Base-by-base conservation (phyloP, 805 yeast species). In the Candida dajiaensis region DNA sequence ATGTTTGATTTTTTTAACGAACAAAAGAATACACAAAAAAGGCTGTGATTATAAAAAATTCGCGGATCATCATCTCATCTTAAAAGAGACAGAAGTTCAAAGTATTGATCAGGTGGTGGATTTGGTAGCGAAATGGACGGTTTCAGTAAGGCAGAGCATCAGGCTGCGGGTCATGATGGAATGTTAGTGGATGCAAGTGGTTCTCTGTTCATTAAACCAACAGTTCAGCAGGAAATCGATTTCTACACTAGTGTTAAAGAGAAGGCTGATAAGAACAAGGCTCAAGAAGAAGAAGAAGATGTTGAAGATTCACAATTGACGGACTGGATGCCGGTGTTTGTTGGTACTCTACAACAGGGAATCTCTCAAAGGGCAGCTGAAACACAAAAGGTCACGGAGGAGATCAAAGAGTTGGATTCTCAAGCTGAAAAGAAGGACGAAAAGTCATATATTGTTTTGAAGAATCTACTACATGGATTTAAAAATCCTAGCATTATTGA, bases 101-200 rank as follows among this genome's bases (percentile, higher is more conserved):
- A n/a, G n/a, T n/a, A n/a, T n/a, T n/a, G n/a, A n/a, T n/a, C n/a
- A n/a, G n/a, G 23, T 5, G 8, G 8, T 22, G 8, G 5, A 22
- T 22, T 22, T 6, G 23, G 8, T 5, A 22, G 23, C n/a, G 8
- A 33, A 33, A 33, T 45, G 45, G 42, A 37, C 9, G 53, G 46
- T 3, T 54, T 44, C 40, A 16, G 20, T 1, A 43, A 46, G 36
- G 52, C 55, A 1, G 52, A 62, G 46, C 87, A 85, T 58, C 85
- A 81, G 65, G 98, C 94, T 3, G 98, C 97, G 0, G 99, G 99
- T 6, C 99, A 92, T 58, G 86, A 74, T 6, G 98, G 96, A 0
- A 77, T 85, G 3, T 55, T 88, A 45, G 76, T 78, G 11, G 80
- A 80, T 51, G 73, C 63, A 7, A 77, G 76, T 37, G 95, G 89